Percentiles rank a stretch among this genome's conserved stretches.
Conservation (phyloP, 805 yeast species). For the Pichia gijzeniarum region DNA sequence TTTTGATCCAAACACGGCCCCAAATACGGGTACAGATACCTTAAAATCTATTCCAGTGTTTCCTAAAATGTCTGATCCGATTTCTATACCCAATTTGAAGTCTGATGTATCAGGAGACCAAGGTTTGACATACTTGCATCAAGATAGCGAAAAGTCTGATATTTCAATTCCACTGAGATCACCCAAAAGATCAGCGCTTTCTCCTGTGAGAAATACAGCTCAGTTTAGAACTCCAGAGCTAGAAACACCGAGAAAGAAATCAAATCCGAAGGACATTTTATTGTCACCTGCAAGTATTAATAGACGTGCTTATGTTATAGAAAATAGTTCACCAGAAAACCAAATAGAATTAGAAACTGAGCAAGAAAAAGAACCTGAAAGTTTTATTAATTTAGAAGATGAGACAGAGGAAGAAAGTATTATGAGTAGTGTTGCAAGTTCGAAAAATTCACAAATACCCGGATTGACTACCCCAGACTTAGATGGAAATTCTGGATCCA, state of each 20-base stretch:
- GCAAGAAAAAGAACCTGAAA: constrained; percentile 17
- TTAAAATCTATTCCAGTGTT: constrained; percentile 2
- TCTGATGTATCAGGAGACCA: neutral
- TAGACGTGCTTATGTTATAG: constrained; percentile 12
- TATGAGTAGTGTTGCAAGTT: neutral
- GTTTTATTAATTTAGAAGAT: constrained; percentile 20
- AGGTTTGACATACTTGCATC: neutral
- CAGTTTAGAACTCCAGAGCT: constrained; percentile 18
- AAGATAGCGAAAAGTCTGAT: constrained; percentile 12
- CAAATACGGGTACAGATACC: neutral
- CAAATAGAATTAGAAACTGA: constrained; percentile 7
- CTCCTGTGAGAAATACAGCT: constrained; percentile 15
- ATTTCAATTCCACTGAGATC: constrained; percentile 29
- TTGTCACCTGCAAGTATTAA: constrained; percentile 7
- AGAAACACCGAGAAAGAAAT: constrained; percentile 12
- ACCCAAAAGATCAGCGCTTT: constrained; percentile 20
- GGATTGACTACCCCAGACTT: neutral
- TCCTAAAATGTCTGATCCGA: neutral
- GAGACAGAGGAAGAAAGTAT: constrained; percentile 17
- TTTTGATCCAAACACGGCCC: neutral
- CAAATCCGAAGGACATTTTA: neutral
- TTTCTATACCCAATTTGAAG: constrained; percentile 7
- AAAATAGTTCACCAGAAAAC: neutral
- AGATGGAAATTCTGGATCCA: neutral
- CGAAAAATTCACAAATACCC: neutral